phyloP scores from a whole-genome alignment of 345 rosid genomes.

The Melaleuca alternifolia region DNA sequence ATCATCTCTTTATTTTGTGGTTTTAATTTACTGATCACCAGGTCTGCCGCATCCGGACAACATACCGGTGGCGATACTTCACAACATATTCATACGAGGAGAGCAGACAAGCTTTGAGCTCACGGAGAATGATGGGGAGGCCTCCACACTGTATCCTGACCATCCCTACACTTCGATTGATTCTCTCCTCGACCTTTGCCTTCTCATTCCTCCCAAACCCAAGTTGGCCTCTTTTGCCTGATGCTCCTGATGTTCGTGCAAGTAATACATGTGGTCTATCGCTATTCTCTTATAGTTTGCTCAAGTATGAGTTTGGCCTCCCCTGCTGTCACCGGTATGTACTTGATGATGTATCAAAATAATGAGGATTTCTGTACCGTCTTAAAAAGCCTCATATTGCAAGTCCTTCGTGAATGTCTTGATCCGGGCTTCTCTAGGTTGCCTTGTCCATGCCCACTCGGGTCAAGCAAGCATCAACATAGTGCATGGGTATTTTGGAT shows the following conservation, averaged over 20 bases:
- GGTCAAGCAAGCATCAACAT: no score
- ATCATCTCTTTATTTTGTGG: background rate
- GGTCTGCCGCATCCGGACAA: conserved; percentile 13
- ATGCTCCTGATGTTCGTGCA: background rate
- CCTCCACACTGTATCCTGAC: conserved; percentile 21
- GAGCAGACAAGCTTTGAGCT: conserved; percentile 25
- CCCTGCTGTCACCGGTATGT: background rate
- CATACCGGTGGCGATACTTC: conserved; percentile 15
- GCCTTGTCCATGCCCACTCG: background rate
- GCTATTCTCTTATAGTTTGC: background rate
- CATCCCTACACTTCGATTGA: conserved; percentile 23
- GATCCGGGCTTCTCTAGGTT: background rate
- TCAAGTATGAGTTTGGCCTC: background rate
- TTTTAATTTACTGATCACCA: background rate
- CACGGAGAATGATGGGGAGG: conserved; percentile 18
- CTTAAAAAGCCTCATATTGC: background rate
- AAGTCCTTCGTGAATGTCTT: background rate
- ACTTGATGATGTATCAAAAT: background rate
- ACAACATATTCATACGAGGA: conserved; percentile 29
- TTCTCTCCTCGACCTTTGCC: conserved; percentile 12
- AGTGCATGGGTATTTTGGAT: no score
- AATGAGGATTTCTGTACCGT: background rate
- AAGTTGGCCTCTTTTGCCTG: conserved; percentile 16
- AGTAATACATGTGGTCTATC: background rate
- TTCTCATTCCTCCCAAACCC: conserved; percentile 12